Conservation (phyloP, 179 eudicot species). For the Beta lomatogona region DNA sequence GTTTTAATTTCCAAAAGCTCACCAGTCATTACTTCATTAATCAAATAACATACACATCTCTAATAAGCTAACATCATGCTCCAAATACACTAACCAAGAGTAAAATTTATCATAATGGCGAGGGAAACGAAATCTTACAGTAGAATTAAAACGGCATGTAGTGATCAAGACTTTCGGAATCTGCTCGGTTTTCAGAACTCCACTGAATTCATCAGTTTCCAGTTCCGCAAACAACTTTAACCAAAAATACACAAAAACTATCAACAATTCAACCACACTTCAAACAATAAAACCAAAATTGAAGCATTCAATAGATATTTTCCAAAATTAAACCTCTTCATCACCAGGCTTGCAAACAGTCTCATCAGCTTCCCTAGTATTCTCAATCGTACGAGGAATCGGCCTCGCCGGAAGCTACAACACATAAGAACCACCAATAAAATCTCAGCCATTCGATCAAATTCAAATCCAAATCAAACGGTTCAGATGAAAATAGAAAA, state of each 20-base stretch:
- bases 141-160: conserved; percentile 80
- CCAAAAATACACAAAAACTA: conserved; percentile 1
- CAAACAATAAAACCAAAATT: background rate
- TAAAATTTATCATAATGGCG: background rate
- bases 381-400: conserved; percentile 84
- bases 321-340: conserved; percentile 63
- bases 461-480: background rate
- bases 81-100: background rate
- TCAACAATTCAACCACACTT: conserved; percentile 4
- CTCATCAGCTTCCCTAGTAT: conserved; percentile 87
- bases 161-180: conserved; percentile 84
- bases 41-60: background rate
- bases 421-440: background rate
- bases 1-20: background rate
- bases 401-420: conserved; percentile 69
- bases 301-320: background rate
- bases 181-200: conserved; percentile 51
- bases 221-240: conserved; percentile 85
- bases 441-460: background rate
- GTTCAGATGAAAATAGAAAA: background rate
- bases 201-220: conserved; percentile 84
- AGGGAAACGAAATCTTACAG: conserved; percentile 46
- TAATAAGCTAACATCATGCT: background rate
- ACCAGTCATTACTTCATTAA: background rate
- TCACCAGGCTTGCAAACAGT: conserved; percentile 92